Base-by-base conservation (phyloP, 2,329 filamentous ascomycete species). In the Fusarium drepaniforme region DNA sequence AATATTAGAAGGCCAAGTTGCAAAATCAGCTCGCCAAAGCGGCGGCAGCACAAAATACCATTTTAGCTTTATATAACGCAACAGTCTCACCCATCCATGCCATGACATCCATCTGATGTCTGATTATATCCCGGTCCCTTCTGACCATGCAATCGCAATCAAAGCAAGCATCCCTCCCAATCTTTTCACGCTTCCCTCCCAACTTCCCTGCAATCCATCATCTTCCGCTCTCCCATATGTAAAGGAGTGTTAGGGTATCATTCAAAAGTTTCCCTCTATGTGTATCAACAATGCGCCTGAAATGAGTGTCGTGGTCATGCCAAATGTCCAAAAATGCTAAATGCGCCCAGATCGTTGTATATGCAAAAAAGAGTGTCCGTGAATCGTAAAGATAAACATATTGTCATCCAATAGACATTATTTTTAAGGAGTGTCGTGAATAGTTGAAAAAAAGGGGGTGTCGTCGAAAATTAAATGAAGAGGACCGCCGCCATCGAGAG, bases 181-280 rank as follows among this genome's bases (percentile, higher is more conserved):
- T n/a, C n/a, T 58, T 44, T 65, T 51, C 38, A 33, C 30, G 57
- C 35, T 58, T 42, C 21, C 23, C 56, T 42, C 15, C 4, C 57
- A 40, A 8, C 35, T 28, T 28, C 25, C 15, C 8, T n/a, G 33
- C 12, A 11, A 53, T 56, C 30, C 16, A 46, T 25, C 49, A 21
- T 33, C 56, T 28, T 58, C 33, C 38, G 21, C 40, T 57, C 60
- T 66, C 42, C 64, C 64, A 15, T 23, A 58, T 72, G 38, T 64
- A 59, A 78, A 79, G 58, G 77, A 79, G 73, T 72, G 77, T 76
- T 23, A 68, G 77, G 75, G 76, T 79, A 78, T 79, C 74, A 71
- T 68, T 62, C 62, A 71, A 63, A 59, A 59, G 71, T 42, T 44
- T 62, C 16, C 64, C 71, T 76, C 68, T 69, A 62, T 68, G 64